Base-by-base conservation (phyloP, 2,329 filamentous ascomycete species). In the Lecanosticta acicola region DNA sequence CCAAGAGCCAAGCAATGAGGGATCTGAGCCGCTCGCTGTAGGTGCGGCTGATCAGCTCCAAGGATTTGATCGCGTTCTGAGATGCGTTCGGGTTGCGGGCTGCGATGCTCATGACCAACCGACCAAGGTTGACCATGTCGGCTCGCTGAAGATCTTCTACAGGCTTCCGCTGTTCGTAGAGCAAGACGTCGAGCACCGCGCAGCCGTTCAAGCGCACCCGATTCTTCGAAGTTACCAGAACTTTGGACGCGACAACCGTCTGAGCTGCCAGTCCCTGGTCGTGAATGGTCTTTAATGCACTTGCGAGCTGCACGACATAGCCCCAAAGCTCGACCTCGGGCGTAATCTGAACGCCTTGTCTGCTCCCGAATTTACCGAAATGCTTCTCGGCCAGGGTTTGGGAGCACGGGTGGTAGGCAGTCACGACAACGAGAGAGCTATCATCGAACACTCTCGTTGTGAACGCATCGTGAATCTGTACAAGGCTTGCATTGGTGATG, bases 401-500 rank as follows among this genome's bases (percentile, higher is more conserved):
- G 2, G 91, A 87, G 16, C 93, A 75, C 1, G 93, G 91, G 60
- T 93, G 87, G 62, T 95, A 98, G 65, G 94, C 88, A 51, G 88
- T 93, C 18, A 94, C 89, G 60, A 98, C 85, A 39, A 98, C 85
- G 44, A 98, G 77, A 2, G 93, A 97, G 67, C 87, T 94, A 65
- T 97, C 93, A 45, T 88, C 87, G 66, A 98, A 98, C 19, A 85
- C 87, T 50, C 89, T 77, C 10, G 88, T 94, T 0, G 93, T 98
- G 61, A 98, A 98, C 0, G 87, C 88, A 67, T 96, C 89, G 59
- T 94, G 83, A 7, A 94, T 80, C 0, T 84, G 85, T 21, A 97
- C 91, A 16, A 97, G 80, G 54, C 81, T 87, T 46, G 83, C 85
- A 59, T 84, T 91, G 61, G 80, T 78, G 39, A 98, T 79, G 48